Evolutionary conservation across 2,329 filamentous ascomycete species (phyloP).

Genomic region (Alternaria brassicae): DNA sequence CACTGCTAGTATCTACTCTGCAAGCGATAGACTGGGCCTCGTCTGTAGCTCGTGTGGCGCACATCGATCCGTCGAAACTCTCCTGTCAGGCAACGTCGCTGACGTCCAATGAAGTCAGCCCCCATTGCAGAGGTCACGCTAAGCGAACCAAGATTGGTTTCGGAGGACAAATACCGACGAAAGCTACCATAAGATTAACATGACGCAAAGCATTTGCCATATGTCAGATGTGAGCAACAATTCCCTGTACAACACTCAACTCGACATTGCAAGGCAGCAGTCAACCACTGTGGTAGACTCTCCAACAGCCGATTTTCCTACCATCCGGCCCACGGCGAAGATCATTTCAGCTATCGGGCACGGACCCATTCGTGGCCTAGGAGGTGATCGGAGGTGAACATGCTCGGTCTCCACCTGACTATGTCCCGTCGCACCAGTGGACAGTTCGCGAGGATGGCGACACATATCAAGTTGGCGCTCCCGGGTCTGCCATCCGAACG

Average conservation of each 20-base stretch:
- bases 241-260: background rate
- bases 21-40: background rate
- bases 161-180: slow-evolving; percentile 11
- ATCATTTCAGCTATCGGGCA: slow-evolving; percentile 6
- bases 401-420: background rate
- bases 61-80: background rate
- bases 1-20: background rate
- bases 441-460: background rate
- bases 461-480: slow-evolving; percentile 4
- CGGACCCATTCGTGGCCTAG: background rate
- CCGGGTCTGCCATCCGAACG: background rate
- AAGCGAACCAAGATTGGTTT: slow-evolving; percentile 4
- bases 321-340: too few species aligned
- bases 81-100: background rate
- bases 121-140: background rate
- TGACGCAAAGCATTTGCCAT: background rate
- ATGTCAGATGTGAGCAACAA: background rate
- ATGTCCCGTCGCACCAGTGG: slow-evolving; percentile 5
- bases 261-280: background rate
- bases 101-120: background rate
- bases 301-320: background rate
- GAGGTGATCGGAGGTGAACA: background rate
- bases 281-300: background rate
- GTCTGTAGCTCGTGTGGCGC: background rate
- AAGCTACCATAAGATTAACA: slow-evolving; percentile 10